These are phyloP conservation scores for Xylariaceae sp. DNA, from an alignment of 2,329 filamentous ascomycete genomes.

Conservation along the genomic window DNA sequence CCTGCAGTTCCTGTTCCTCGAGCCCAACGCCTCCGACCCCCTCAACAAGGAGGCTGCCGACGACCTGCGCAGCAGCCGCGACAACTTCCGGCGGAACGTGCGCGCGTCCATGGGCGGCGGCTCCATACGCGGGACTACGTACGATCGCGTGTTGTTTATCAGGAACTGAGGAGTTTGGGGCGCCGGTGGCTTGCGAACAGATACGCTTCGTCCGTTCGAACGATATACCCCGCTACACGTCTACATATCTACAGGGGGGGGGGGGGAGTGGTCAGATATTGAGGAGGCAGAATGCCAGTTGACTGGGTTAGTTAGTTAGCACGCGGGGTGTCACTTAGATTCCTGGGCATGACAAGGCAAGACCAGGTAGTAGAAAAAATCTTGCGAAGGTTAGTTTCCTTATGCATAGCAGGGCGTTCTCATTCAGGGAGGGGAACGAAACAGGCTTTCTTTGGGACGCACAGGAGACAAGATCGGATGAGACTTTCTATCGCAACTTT, in stretches of 20 bases:
- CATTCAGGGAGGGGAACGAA: conserved; percentile 2
- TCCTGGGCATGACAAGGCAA: background rate
- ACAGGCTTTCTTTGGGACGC: conserved; percentile 3
- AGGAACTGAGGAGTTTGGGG: conserved; percentile 1
- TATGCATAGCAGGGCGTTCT: conserved; percentile 22
- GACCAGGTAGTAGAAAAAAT: background rate
- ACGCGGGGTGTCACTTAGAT: too few relatives aligned
- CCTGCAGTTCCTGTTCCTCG: conserved; percentile 92
- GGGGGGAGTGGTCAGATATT: too few relatives aligned
- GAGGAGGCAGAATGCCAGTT: too few relatives aligned
- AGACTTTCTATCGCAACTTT: background rate
- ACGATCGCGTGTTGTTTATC: conserved; percentile 77
- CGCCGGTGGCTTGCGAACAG: background rate
- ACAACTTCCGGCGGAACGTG: conserved; percentile 91
- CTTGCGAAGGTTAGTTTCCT: conserved; percentile 2
- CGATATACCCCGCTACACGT: background rate
- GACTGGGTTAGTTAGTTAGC: background rate
- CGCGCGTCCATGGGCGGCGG: conserved; percentile 82
- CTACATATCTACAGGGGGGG: background rate
- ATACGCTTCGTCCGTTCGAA: too few relatives aligned
- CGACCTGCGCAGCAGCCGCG: conserved; percentile 81
- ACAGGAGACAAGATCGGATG: too few relatives aligned
- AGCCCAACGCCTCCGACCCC: conserved; percentile 96
- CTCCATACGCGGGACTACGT: conserved; percentile 69
- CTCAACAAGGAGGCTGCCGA: conserved; percentile 97